Percentiles rank a stretch among this genome's conserved stretches.
Evolutionary conservation across 305 asterid species (phyloP).

Genomic region (Fraxinus ornus): DNA sequence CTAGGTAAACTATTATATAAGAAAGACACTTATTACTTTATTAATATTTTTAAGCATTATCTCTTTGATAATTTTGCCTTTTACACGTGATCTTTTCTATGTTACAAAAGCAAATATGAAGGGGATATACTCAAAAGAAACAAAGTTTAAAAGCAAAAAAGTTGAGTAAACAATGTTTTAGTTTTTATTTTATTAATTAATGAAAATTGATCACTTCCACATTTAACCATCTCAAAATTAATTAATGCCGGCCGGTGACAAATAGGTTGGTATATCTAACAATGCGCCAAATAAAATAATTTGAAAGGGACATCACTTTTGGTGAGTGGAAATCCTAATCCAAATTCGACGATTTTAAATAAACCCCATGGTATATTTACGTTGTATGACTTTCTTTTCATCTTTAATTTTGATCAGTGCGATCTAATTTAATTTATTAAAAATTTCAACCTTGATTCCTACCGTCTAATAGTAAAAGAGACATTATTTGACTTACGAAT

Average conservation of each 20-base stretch:
- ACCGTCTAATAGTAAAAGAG: background rate
- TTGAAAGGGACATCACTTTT: background rate
- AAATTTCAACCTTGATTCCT: background rate
- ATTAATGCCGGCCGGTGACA: conserved; percentile 23
- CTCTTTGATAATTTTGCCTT: background rate
- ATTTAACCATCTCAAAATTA: background rate
- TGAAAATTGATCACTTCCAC: background rate
- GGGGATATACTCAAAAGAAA: background rate
- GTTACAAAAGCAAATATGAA: background rate
- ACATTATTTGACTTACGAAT: background rate
- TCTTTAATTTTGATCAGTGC: background rate
- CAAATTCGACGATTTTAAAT: conserved; percentile 23
- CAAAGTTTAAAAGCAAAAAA: background rate
- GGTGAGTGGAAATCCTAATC: conserved; percentile 5
- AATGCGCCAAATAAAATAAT: background rate
- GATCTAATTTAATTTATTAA: background rate
- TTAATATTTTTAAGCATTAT: no score
- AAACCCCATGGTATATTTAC: background rate
- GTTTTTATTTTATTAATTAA: background rate
- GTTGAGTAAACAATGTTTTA: background rate
- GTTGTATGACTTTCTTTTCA: background rate
- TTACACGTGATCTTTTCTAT: background rate
- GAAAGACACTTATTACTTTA: background rate
- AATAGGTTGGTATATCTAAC: background rate
- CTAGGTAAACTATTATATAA: no score